Evolutionary conservation across 2,329 filamentous ascomycete genomes (phyloP), one percentile per base, ranked within the genome.

Genomic region (Calonectria multiphialidica): DNA sequence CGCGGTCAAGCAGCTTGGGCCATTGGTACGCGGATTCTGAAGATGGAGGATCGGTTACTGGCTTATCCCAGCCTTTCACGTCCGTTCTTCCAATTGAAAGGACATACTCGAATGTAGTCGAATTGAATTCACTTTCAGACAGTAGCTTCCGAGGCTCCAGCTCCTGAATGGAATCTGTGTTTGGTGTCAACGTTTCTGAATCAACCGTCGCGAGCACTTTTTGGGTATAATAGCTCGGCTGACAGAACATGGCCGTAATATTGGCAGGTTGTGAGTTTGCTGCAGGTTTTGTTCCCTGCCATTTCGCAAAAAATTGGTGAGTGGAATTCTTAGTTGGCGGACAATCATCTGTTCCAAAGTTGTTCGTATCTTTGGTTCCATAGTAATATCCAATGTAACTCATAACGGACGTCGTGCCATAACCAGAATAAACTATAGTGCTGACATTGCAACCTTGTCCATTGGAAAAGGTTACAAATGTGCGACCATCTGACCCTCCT

Each of bases 151-250:
- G 62, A 0, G 33, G 49, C 0, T 77, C 66, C 0, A 13, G 0
- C 73, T 37, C 0, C 82, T 45, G 0, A 70, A 74, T 0, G 40
- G 37, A 0, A 73, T 66, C 2, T 73, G 53, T 16, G 3, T 59
- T 21, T 1, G 2, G 0, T 80, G 68, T 64, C 0, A 73, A 40
- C 0, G 37, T 73, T 0, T 13, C 1, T 0, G 78, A 69, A 2
- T 70, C 63, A 0, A 91, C 81, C 0, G 82, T 87, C 0, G 87
- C 85, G 0, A 80, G 76, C 0, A 88, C 87, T 0, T 80, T 16
- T 40, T 89, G 87, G 15, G 83, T 81, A 61, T 83, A 86, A 67
- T 90, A 91, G 0, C 40, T 75, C 0, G 87, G 70, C 25, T 85
- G 78, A 53, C 88, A 90, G 59, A 85, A 90, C 0, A 86, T 28